Base-by-base conservation (phyloP, 495 filamentous ascomycete species). In the Xylaria flabelliformis region DNA sequence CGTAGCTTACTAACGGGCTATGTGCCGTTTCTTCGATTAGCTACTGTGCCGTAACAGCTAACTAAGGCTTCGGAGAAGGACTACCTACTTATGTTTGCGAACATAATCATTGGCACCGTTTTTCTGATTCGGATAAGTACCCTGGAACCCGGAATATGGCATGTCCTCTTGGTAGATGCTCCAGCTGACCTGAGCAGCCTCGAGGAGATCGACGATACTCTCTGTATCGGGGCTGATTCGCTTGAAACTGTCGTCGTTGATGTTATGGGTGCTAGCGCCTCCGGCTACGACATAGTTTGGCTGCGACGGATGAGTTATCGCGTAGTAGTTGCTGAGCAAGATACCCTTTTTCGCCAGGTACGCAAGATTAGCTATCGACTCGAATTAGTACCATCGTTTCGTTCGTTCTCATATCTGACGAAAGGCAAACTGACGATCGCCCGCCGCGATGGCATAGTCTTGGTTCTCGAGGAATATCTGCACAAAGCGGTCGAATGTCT, bases 391-490 rank as follows among this genome's bases (percentile, higher is more conserved):
- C 19, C 19, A 17, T 17, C 39, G 3, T 42, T 71, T 29, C 39
- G 3, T 42, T 71, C 42, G 8, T 44, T 36, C 29, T 1, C 5
- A 36, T 44, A 34, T n/a, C 64, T 13, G 51, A 72, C 46, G 61
- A 39, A 17, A 3, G 26, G 70, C 39, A 74, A 70, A 34, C 74
- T 74, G 2, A 73, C 63, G 69, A 59, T 75, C 71, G 26, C 74
- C 71, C 17, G 63, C 66, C 6, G 74, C 77, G 70, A 73, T 78
- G 42, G 70, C 67, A 70, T 78, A 83, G 82, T 92, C 89, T 39
- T 86, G 87, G 74, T 93, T 93, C 80, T 92, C 91, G 36, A 92
- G 83, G 87, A 89, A 93, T 74, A 93, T 88, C 65, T 87, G 84
- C 56, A 89, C 83, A 74, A 91, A 89, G 10, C 88, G 86, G 77